phyloP scores from a whole-genome alignment of 2,329 filamentous ascomycete genomes.

The Aspergillus fumigatiaffinis region DNA sequence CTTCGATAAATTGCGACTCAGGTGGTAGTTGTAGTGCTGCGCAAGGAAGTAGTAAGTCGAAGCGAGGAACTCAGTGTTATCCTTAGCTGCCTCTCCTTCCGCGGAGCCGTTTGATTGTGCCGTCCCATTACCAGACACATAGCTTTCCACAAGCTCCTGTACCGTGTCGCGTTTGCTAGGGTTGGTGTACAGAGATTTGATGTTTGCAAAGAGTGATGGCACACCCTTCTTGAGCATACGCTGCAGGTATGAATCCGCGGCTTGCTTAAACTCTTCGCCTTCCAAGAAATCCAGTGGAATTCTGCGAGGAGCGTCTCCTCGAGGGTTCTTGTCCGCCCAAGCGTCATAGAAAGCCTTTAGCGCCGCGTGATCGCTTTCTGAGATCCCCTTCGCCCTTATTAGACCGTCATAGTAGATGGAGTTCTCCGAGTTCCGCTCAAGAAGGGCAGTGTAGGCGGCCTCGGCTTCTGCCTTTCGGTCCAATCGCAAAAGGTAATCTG shows the following conservation, averaged over 20 bases:
- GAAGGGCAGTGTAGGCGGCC: slow-evolving; percentile 71
- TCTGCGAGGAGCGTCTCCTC: slow-evolving; percentile 78
- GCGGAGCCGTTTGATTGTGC: slow-evolving; percentile 48
- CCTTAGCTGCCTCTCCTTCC: slow-evolving; percentile 46
- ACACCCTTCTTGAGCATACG: slow-evolving; percentile 88
- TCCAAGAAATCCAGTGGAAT: slow-evolving; percentile 86
- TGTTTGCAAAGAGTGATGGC: slow-evolving; percentile 92
- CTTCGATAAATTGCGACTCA: slow-evolving; percentile 78
- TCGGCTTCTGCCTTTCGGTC: slow-evolving; percentile 74
- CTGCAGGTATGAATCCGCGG: slow-evolving; percentile 74
- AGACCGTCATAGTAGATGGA: slow-evolving; percentile 80
- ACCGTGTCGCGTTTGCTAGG: slow-evolving; percentile 72
- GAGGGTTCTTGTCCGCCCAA: slow-evolving; percentile 75
- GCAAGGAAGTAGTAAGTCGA: slow-evolving; percentile 89
- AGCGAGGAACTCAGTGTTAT: slow-evolving; percentile 62
- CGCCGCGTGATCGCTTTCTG: slow-evolving; percentile 57
- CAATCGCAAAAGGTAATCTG: slow-evolving; percentile 76
- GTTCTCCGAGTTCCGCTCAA: slow-evolving; percentile 86
- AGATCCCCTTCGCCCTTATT: slow-evolving; percentile 63
- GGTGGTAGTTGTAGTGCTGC: slow-evolving; percentile 92
- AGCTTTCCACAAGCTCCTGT: slow-evolving; percentile 71
- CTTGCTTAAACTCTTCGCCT: slow-evolving; percentile 73
- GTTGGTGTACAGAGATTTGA: slow-evolving; percentile 88
- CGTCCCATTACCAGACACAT: slow-evolving; percentile 56
- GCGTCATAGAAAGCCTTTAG: slow-evolving; percentile 74